Evolutionary conservation across 1,284 basidiomycete species (phyloP), one percentile per base, ranked within the genome.

Genomic region (Leccinum fallax): DNA sequence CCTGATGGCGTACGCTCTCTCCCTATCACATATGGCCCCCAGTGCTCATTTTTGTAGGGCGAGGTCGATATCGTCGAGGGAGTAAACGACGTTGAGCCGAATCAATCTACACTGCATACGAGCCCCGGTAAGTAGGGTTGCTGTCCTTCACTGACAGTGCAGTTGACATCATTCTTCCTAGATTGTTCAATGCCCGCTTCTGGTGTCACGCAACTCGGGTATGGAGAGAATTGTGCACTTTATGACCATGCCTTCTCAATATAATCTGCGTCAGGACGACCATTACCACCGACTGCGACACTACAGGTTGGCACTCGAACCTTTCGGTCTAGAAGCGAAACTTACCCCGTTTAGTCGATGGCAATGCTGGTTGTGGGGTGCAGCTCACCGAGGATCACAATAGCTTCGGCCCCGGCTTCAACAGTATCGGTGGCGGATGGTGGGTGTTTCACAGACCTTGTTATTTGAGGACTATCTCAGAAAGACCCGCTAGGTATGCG

Each of bases 331-430:
- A 7, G 51, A 11, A 2, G 21, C 2, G 7, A 32, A 1, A 8
- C 59, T 71, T 13, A 70, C 9, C n/a, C 5, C 40, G 2, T 30
- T 10, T 15, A 72, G 72, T 11, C 34, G 74, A 80, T 63, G 72
- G 69, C 28, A 84, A 85, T 66, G 63, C 71, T 3, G 82, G 83
- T 1, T 86, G 85, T 63, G 80, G 79, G 8, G 79, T 83, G 53
- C 61, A 71, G 32, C 72, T 77, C 49, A 74, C 72, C 8, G 69
- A 77, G 30, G 65, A 70, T 24, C 7, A 66, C n/a, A 76, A 76
- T 38, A 78, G 71, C 54, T 81, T 74, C 55, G 82, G 82, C 1
- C 74, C 78, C 2, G 51, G 64, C 6, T 81, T 82, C 69, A 84
- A 83, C 68, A 64, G 59, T 28, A 65, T 69, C 34, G 76, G 77